A percentile compares a stretch with the other conserved stretches of the same genome.
phyloP scores from a whole-genome alignment of 306 rosid genomes.

The Trifolium pratense region DNA sequence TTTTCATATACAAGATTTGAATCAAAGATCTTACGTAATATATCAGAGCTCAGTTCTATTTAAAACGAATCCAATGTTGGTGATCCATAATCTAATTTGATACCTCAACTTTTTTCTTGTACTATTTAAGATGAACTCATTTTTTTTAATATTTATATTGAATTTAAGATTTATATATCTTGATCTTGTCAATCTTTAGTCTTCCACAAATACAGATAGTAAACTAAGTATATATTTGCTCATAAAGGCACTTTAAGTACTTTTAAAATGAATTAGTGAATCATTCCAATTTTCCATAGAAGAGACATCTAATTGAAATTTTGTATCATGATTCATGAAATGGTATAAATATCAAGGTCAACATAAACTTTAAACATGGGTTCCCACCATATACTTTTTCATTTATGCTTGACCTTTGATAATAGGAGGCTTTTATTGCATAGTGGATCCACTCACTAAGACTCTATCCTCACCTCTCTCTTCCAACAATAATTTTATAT shows the following conservation, averaged over 20 bases:
- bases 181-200: constrained; percentile 15
- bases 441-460: constrained; percentile 60
- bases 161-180: background rate
- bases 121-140: constrained; percentile 3
- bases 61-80: background rate
- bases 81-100: constrained; percentile 22
- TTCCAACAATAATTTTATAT: constrained; percentile 42
- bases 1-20: background rate
- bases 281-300: constrained; percentile 31
- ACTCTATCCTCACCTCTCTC: constrained; percentile 49
- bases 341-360: constrained; percentile 47
- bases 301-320: constrained; percentile 32
- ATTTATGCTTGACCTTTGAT: constrained; percentile 54
- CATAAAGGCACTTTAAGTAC: constrained; percentile 9
- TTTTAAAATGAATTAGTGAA: constrained; percentile 39
- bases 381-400: constrained; percentile 49
- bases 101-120: background rate
- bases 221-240: constrained; percentile 7
- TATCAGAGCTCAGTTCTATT: background rate
- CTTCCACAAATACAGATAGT: constrained; percentile 13
- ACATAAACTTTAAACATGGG: constrained; percentile 42
- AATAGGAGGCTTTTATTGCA: constrained; percentile 50
- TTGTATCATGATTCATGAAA: constrained; percentile 20
- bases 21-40: background rate
- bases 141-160: constrained; percentile 7